These are phyloP conservation scores for Adansonia grandidieri DNA, from an alignment of 441 rosid species.

Conservation along the genomic window DNA sequence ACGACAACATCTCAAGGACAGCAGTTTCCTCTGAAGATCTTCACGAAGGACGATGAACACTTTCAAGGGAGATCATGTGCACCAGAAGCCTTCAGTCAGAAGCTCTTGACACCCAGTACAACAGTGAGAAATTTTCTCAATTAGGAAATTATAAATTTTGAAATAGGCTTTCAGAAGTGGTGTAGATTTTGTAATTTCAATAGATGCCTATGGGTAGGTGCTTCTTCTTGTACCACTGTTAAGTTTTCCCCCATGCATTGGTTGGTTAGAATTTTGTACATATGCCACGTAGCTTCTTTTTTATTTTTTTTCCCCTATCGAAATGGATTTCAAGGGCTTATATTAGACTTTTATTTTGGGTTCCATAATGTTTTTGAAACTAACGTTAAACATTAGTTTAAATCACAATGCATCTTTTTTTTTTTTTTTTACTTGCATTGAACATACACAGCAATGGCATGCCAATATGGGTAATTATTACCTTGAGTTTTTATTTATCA, in stretches of 20 bases:
- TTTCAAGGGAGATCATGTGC: constrained; percentile 17
- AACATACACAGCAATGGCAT: not conserved
- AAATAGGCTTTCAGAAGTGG: constrained; percentile 31
- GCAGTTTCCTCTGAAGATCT: constrained; percentile 94
- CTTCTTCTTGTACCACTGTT: constrained; percentile 34
- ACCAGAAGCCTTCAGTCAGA: constrained; percentile 22
- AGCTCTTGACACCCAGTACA: constrained; percentile 26
- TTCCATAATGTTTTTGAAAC: not conserved
- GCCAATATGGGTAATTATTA: not conserved
- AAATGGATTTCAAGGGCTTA: constrained; percentile 25
- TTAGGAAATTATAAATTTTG: constrained; percentile 3
- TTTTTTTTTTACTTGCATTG: not conserved
- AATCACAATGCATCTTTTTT: not conserved
- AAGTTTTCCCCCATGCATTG: constrained; percentile 34
- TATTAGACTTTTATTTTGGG: not conserved
- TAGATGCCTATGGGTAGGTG: constrained; percentile 32
- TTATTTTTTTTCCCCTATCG: constrained; percentile 35
- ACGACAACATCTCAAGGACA: constrained; percentile 74
- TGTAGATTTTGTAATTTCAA: constrained; percentile 34
- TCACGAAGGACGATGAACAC: constrained; percentile 82
- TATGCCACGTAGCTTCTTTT: constrained; percentile 23
- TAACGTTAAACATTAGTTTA: not conserved
- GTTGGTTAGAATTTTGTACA: constrained; percentile 46
- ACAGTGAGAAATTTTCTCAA: constrained; percentile 23
- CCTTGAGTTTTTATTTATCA: not conserved